phyloP scores from a whole-genome alignment of 805 yeast species.

The Dipodascus albidus region DNA sequence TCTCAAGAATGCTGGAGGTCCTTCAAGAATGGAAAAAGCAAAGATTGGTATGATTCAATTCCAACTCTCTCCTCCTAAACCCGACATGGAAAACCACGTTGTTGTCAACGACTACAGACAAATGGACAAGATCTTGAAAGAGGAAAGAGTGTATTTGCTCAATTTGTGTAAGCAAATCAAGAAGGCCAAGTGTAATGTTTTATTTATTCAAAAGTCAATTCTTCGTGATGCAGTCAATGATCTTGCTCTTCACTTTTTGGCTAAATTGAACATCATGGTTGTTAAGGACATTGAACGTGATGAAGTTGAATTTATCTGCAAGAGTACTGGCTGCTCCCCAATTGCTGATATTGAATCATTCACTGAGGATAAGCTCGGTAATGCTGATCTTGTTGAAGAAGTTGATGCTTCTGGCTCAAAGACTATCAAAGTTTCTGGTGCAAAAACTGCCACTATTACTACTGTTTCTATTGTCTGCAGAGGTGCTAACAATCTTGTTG shows the following conservation, averaged over 20 bases:
- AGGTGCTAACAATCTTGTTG: conserved; percentile 83
- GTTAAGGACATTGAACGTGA: conserved; percentile 93
- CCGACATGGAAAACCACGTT: conserved; percentile 94
- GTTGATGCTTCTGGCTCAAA: conserved; percentile 80
- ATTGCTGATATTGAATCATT: conserved; percentile 92
- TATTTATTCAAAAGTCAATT: conserved; percentile 85
- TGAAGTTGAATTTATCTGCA: conserved; percentile 81
- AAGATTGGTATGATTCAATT: conserved; percentile 81
- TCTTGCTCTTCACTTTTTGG: conserved; percentile 84
- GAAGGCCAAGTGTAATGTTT: conserved; percentile 90
- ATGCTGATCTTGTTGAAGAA: conserved; percentile 89
- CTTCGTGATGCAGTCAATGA: conserved; percentile 92
- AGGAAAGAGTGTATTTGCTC: conserved; percentile 89
- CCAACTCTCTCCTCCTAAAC: conserved; percentile 93
- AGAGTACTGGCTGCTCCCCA: conserved; percentile 87
- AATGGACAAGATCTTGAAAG: conserved; percentile 97
- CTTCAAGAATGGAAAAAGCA: conserved; percentile 89
- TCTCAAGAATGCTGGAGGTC: conserved; percentile 87
- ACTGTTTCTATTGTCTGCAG: conserved; percentile 87
- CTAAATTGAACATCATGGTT: conserved; percentile 88
- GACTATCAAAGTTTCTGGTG: conserved; percentile 62
- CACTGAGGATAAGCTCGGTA: conserved; percentile 84
- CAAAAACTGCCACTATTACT: conserved; percentile 20
- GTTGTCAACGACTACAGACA: conserved; percentile 97
- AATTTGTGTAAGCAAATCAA: conserved; percentile 94